Evolutionary conservation across 495 filamentous ascomycete species (phyloP).

Genomic region (Echria macrotheca): DNA sequence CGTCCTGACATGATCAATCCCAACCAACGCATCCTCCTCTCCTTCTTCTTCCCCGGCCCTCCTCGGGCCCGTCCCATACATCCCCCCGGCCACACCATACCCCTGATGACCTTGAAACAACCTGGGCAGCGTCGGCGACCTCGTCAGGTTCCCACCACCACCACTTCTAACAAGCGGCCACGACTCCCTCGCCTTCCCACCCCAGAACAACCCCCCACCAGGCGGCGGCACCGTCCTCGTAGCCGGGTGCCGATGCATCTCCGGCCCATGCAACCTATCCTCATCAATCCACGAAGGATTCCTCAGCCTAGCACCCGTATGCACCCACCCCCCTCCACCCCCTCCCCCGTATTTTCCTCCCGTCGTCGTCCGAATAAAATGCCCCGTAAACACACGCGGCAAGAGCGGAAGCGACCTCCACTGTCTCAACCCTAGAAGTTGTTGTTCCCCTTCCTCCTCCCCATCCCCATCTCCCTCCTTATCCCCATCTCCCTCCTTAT

Average conservation of each 20-base stretch:
- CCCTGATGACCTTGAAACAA: slow-evolving; percentile 14
- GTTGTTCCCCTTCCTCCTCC: neutral
- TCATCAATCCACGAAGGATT: slow-evolving; percentile 38
- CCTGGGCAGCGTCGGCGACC: slow-evolving; percentile 18
- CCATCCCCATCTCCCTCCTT: too few relatives aligned
- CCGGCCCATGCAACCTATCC: slow-evolving; percentile 38
- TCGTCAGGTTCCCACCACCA: too few relatives aligned
- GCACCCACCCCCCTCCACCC: neutral
- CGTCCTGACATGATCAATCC: slow-evolving; percentile 4
- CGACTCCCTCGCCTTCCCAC: slow-evolving; percentile 18
- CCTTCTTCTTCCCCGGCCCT: neutral
- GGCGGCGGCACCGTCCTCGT: too few relatives aligned
- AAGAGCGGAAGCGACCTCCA: neutral
- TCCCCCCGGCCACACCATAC: too few relatives aligned
- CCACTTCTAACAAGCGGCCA: too few relatives aligned
- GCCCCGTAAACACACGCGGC: neutral
- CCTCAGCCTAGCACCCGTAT: neutral
- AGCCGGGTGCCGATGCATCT: slow-evolving; percentile 22
- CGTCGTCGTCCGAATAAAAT: neutral
- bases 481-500: too few relatives aligned
- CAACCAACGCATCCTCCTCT: slow-evolving; percentile 1
- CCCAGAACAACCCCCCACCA: too few relatives aligned
- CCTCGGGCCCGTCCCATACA: too few relatives aligned
- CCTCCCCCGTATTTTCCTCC: neutral
- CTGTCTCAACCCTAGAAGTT: neutral